Percentiles rank a stretch among this genome's conserved stretches.
Conservation (phyloP, 2,329 filamentous ascomycete genomes). For the Colletotrichum euphorbiae region DNA sequence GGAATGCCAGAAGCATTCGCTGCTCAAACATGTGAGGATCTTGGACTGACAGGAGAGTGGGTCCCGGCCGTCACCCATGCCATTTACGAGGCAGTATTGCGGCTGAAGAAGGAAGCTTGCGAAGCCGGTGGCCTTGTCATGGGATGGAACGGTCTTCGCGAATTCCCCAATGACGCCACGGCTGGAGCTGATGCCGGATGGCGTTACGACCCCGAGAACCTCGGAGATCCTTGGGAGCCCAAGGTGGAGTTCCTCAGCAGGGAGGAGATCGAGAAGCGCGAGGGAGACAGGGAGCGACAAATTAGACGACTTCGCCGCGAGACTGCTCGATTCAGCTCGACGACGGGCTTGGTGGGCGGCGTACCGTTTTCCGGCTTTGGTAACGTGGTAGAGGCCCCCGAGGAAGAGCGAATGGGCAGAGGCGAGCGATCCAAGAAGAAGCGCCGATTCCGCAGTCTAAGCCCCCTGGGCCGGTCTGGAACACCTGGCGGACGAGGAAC, state of each 20-base stretch:
- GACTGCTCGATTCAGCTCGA: constrained; percentile 91
- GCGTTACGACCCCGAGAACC: constrained; percentile 92
- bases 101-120: constrained; percentile 95
- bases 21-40: constrained; percentile 89
- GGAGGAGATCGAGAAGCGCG: constrained; percentile 97
- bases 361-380: constrained; percentile 69
- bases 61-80: constrained; percentile 93
- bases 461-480: constrained; percentile 76
- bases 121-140: constrained; percentile 90
- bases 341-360: constrained; percentile 82
- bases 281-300: constrained; percentile 93
- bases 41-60: constrained; percentile 93
- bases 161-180: constrained; percentile 90
- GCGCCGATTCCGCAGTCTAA: constrained; percentile 88
- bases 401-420: constrained; percentile 88
- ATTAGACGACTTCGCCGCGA: constrained; percentile 88
- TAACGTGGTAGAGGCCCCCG: constrained; percentile 59
- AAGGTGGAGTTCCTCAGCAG: constrained; percentile 86
- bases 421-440: constrained; percentile 97
- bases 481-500: constrained; percentile 81
- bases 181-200: constrained; percentile 88
- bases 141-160: constrained; percentile 71
- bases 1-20: constrained; percentile 94
- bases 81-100: constrained; percentile 94
- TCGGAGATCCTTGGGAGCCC: constrained; percentile 87